A percentile compares a stretch with the other conserved stretches of the same genome.
Evolutionary conservation across 768 basidiomycete genomes (phyloP).

Genomic region (Sistotremastrum niveocremeum): DNA sequence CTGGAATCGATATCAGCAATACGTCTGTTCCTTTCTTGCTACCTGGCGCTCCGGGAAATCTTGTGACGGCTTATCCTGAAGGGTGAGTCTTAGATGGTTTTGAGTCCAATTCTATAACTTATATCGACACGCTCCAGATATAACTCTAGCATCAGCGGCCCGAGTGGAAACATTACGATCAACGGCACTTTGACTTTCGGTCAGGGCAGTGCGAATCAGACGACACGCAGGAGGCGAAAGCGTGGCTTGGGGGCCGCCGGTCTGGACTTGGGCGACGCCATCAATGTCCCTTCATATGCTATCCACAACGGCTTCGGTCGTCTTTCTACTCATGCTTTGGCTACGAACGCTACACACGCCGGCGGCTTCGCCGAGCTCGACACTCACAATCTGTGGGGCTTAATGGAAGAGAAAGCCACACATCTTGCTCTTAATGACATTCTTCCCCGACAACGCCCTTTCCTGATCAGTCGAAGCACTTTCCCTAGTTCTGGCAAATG

Average conservation of each 20-base stretch:
- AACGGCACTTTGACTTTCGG: conserved; percentile 48
- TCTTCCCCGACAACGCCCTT: conserved; percentile 49
- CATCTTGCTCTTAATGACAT: conserved; percentile 42
- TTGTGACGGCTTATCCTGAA: conserved; percentile 50
- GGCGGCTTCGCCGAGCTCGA: conserved; percentile 52
- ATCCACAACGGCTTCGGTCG: conserved; percentile 53
- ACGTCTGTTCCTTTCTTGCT: conserved; percentile 41
- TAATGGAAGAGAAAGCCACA: conserved; percentile 59
- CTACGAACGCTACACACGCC: conserved; percentile 59
- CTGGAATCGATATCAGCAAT: conserved; percentile 40
- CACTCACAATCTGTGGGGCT: conserved; percentile 56
- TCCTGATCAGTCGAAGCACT: conserved; percentile 56
- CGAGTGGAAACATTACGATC: conserved; percentile 63
- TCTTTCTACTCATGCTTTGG: conserved; percentile 42
- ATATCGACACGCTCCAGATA: conserved; percentile 29
- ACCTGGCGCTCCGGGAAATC: conserved; percentile 41
- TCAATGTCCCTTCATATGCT: conserved; percentile 50
- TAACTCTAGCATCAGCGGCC: conserved; percentile 44
- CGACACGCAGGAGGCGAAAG: conserved; percentile 9
- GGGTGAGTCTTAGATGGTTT: conserved; percentile 28
- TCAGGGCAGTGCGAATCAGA: conserved; percentile 13
- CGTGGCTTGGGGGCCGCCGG: conserved; percentile 37
- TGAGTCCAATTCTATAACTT: background rate
- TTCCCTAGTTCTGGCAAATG: conserved; percentile 56
- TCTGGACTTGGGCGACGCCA: conserved; percentile 29